These are phyloP conservation scores for Coemansia sp. DNA, from an alignment of 192 early-diverging fungal genomes.

Conservation along the genomic window DNA sequence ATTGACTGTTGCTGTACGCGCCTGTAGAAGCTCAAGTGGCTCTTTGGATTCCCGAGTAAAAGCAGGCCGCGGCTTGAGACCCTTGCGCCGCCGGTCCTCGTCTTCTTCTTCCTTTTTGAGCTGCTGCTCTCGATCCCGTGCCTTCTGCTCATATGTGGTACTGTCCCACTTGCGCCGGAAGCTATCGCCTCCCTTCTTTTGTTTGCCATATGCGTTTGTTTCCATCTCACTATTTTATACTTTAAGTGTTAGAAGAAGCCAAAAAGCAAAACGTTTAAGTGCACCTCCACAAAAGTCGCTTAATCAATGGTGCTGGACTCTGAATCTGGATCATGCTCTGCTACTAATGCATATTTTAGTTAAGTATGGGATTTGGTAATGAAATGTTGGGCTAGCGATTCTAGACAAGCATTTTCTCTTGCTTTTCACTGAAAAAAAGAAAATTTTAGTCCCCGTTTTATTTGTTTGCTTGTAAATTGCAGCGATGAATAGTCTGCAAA, in stretches of 20 bases:
- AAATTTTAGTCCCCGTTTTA: neutral
- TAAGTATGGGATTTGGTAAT: neutral
- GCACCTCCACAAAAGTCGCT: too few relatives aligned
- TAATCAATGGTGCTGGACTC: neutral
- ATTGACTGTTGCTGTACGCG: conserved; percentile 63
- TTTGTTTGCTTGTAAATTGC: neutral
- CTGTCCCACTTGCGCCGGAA: conserved; percentile 66
- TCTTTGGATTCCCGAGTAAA: conserved; percentile 18
- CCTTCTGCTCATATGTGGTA: conserved; percentile 65
- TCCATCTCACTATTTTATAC: neutral
- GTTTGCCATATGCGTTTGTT: neutral
- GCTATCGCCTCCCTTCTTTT: conserved; percentile 7
- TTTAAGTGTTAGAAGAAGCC: neutral
- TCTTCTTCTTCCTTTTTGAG: conserved; percentile 49
- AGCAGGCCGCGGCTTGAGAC: conserved; percentile 30
- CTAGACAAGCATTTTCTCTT: conserved; percentile 4
- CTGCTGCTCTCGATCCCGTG: conserved; percentile 61
- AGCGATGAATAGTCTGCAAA: conserved; percentile 29
- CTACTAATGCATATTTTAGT: neutral
- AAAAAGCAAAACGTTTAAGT: neutral
- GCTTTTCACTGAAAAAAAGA: conserved; percentile 3
- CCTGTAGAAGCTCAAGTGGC: conserved; percentile 54
- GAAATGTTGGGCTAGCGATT: neutral
- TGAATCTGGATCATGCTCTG: neutral
- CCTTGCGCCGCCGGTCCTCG: conserved; percentile 59